A percentile compares a stretch with the other conserved stretches of the same genome.
These are phyloP conservation scores for Aspergillus sp. DNA, from an alignment of 2,329 filamentous ascomycete genomes.

Conservation along the genomic window DNA sequence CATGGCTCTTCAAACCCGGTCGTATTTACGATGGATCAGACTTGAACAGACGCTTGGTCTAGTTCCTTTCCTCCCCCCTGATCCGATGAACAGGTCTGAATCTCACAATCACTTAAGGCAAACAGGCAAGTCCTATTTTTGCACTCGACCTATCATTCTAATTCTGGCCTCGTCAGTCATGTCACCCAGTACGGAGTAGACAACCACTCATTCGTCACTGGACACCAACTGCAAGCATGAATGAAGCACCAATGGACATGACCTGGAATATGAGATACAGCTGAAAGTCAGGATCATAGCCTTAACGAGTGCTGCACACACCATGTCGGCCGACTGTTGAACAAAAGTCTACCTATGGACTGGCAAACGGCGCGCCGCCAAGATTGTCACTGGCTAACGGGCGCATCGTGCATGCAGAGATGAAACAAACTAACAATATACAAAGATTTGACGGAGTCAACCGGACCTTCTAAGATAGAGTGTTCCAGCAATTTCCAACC, in stretches of 20 bases:
- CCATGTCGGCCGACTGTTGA: neutral
- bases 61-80: neutral
- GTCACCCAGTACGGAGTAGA: too few relatives aligned
- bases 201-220: neutral
- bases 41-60: neutral
- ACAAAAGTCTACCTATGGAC: neutral
- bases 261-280: neutral
- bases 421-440: conserved; percentile 2
- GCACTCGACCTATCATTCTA: conserved; percentile 5
- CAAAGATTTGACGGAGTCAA: neutral
- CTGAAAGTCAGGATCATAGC: neutral
- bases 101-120: neutral
- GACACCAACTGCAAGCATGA: neutral
- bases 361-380: neutral
- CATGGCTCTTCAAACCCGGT: neutral
- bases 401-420: neutral
- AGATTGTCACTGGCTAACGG: neutral
- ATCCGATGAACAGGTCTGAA: neutral
- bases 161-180: neutral
- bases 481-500: neutral
- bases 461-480: neutral
- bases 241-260: neutral
- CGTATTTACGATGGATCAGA: neutral
- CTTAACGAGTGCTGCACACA: neutral
- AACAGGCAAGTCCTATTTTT: neutral